Evolutionary conservation across 345 rosid species (phyloP).

Genomic region (Brassica nigra): DNA sequence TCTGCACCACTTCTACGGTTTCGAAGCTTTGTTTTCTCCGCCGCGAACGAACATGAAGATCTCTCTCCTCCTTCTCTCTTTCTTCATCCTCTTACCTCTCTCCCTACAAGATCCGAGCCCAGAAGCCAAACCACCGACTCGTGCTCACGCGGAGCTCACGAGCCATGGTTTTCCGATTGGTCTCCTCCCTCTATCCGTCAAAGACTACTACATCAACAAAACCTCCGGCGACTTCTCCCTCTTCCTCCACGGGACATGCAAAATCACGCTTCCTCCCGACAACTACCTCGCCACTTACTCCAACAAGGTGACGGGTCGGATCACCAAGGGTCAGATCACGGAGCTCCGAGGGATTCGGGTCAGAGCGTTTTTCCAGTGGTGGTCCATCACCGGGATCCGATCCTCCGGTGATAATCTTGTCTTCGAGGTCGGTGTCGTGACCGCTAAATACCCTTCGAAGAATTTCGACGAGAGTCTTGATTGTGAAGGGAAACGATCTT

Average conservation of each 20-base stretch:
- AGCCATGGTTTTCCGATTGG: slow-evolving; percentile 83
- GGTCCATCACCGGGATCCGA: slow-evolving; percentile 89
- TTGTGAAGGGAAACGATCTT: slow-evolving; percentile 64
- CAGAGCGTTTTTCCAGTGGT: slow-evolving; percentile 78
- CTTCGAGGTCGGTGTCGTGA: slow-evolving; percentile 72
- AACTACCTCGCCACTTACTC: slow-evolving; percentile 89
- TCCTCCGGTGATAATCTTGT: slow-evolving; percentile 71
- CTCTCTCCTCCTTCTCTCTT: slow-evolving; percentile 31
- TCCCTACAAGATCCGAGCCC: slow-evolving; percentile 43
- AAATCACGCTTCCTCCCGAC: slow-evolving; percentile 83
- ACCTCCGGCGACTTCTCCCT: slow-evolving; percentile 76
- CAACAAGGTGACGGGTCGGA: slow-evolving; percentile 66
- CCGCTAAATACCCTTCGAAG: slow-evolving; percentile 80
- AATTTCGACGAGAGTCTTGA: slow-evolving; percentile 63
- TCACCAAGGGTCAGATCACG: slow-evolving; percentile 65
- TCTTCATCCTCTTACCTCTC: slow-evolving; percentile 35
- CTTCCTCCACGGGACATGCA: slow-evolving; percentile 66
- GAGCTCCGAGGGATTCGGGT: slow-evolving; percentile 81
- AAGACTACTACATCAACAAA: slow-evolving; percentile 54
- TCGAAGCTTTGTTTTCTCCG: neutral
- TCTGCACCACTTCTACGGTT: neutral
- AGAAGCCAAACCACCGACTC: slow-evolving; percentile 40
- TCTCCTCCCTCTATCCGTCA: slow-evolving; percentile 68
- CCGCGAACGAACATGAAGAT: slow-evolving; percentile 33
- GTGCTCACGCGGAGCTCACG: slow-evolving; percentile 69